Conservation (phyloP, 2,329 filamentous ascomycete species). For the Ascosphaera apis region DNA sequence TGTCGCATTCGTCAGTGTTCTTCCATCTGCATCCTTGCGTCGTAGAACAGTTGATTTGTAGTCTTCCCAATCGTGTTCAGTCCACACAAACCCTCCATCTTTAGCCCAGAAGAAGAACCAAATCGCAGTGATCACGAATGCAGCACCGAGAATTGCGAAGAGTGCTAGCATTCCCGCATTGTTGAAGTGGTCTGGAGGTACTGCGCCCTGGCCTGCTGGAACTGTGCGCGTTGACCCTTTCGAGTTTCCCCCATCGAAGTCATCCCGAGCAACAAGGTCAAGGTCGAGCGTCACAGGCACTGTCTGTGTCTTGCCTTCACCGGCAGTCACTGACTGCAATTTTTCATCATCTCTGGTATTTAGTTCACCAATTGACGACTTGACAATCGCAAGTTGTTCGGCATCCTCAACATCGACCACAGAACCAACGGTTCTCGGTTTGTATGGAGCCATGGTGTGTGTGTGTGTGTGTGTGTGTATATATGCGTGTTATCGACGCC, state of each 20-base stretch:
- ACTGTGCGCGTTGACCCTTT: conserved; percentile 5
- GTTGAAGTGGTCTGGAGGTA: conserved; percentile 21
- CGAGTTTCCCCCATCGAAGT: neutral
- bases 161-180: conserved; percentile 52
- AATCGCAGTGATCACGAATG: conserved; percentile 50
- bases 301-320: too few species aligned
- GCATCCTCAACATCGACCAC: too few species aligned
- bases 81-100: conserved; percentile 82
- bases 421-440: too few species aligned
- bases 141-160: conserved; percentile 62
- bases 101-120: conserved; percentile 99
- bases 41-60: conserved; percentile 90
- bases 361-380: too few species aligned
- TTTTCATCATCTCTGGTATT: too few species aligned
- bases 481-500: too few species aligned
- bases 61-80: conserved; percentile 80
- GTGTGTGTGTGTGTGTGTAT: too few species aligned
- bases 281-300: too few species aligned
- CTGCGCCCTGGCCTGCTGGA: conserved; percentile 15
- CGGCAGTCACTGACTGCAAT: too few species aligned
- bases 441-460: too few species aligned
- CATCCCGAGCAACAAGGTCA: neutral
- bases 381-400: too few species aligned
- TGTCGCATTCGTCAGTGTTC: conserved; percentile 60
- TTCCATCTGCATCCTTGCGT: conserved; percentile 72